These are phyloP conservation scores for Trichosporon faecale DNA, from an alignment of 1,284 basidiomycete species.

Conservation along the genomic window DNA sequence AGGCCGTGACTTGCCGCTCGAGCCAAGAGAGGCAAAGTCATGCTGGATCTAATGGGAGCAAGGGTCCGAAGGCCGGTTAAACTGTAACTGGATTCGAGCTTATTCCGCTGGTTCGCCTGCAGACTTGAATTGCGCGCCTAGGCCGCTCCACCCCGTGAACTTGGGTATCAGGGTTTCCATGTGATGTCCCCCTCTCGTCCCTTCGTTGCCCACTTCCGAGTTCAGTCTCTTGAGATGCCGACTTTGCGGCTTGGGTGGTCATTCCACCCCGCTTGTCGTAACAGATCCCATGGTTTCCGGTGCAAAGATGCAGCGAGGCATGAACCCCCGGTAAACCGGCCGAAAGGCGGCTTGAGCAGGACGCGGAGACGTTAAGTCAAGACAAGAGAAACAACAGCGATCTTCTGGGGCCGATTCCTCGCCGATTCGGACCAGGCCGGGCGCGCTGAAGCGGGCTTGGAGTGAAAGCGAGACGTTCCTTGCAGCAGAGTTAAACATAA, in stretches of 20 bases:
- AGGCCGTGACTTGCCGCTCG: not conserved
- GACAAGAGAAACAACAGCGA: not conserved
- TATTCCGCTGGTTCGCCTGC: not conserved
- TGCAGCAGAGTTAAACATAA: not conserved
- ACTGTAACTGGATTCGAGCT: constrained; percentile 4
- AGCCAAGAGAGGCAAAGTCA: not conserved
- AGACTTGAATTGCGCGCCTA: not conserved
- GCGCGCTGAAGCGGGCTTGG: not conserved
- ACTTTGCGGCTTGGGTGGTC: not conserved
- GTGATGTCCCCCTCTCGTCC: not conserved
- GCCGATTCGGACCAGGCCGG: not conserved
- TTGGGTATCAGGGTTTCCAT: constrained; percentile 1
- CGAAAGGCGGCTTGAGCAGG: not conserved
- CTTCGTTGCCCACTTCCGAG: not conserved
- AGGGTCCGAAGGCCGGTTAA: not conserved
- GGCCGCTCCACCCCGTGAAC: not conserved
- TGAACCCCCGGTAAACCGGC: not conserved
- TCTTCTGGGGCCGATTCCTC: not conserved
- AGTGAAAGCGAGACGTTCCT: not conserved
- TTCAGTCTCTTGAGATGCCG: not conserved
- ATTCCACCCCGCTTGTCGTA: not conserved
- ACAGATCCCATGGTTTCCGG: not conserved
- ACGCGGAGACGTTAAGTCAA: not conserved
- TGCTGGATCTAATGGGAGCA: not conserved
- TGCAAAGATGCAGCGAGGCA: not conserved